Percentiles rank a stretch among this genome's conserved stretches.
Evolutionary conservation across 2,329 filamentous ascomycete species (phyloP).

Genomic region (Incumbomyces delicatus): DNA sequence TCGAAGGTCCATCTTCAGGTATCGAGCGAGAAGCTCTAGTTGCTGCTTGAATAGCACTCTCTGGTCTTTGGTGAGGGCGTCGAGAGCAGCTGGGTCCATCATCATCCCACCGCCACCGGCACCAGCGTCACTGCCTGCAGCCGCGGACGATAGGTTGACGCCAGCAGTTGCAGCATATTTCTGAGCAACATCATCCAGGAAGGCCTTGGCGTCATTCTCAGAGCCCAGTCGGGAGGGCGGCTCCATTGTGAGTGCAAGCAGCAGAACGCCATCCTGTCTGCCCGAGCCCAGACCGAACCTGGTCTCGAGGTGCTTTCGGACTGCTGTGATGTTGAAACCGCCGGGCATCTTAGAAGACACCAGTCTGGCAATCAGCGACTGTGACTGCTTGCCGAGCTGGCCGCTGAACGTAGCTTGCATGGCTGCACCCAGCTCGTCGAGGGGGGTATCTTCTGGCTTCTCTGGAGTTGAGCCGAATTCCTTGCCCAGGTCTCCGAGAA

Average conservation of each 20-base stretch:
- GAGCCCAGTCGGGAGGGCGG: conserved; percentile 78
- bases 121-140: conserved; percentile 61
- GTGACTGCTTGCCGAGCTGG: conserved; percentile 92
- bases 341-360: conserved; percentile 99
- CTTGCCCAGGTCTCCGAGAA: conserved; percentile 92
- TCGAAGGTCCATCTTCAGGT: conserved; percentile 92
- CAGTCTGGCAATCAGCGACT: conserved; percentile 82
- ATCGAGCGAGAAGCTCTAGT: conserved; percentile 85
- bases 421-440: conserved; percentile 86
- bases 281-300: conserved; percentile 82
- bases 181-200: conserved; percentile 76
- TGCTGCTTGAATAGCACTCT: conserved; percentile 96
- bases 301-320: conserved; percentile 89
- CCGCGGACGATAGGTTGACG: conserved; percentile 67
- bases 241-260: conserved; percentile 88
- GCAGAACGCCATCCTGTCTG: conserved; percentile 79
- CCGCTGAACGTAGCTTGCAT: conserved; percentile 99
- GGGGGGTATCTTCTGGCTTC: conserved; percentile 92
- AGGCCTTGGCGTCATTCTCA: conserved; percentile 83
- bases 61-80: conserved; percentile 95
- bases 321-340: conserved; percentile 95
- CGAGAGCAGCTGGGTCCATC: conserved; percentile 97
- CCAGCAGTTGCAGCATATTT: conserved; percentile 81
- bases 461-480: conserved; percentile 97
- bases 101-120: conserved; percentile 74